phyloP scores from a whole-genome alignment of 495 filamentous ascomycete species.

The Xylaria palmicola region DNA sequence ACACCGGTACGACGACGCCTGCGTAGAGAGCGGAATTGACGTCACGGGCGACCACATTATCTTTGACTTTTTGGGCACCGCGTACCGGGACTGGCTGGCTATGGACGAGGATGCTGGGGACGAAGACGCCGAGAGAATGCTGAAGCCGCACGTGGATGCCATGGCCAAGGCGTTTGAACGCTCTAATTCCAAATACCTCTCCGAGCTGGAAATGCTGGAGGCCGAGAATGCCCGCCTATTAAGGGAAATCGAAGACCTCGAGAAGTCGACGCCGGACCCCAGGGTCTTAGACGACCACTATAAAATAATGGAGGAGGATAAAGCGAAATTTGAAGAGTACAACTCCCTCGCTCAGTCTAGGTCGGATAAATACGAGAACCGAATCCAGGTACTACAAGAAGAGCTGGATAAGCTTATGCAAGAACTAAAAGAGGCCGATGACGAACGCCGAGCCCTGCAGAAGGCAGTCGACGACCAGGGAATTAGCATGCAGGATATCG shows the following conservation, averaged over 20 bases:
- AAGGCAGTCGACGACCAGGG: constrained; percentile 85
- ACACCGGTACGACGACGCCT: constrained; percentile 84
- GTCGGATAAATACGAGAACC: constrained; percentile 76
- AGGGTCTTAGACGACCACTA: constrained; percentile 79
- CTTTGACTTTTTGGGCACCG: constrained; percentile 82
- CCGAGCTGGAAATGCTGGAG: constrained; percentile 80
- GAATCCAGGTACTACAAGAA: constrained; percentile 72
- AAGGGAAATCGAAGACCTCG: constrained; percentile 83
- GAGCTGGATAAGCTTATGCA: constrained; percentile 74
- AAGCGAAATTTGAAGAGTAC: constrained; percentile 88
- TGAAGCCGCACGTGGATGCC: constrained; percentile 78
- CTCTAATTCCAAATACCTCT: constrained; percentile 73
- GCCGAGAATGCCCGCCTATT: constrained; percentile 73
- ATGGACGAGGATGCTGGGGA: constrained; percentile 84
- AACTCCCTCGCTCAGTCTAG: constrained; percentile 76
- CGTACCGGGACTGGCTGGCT: constrained; percentile 90
- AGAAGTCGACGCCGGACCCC: constrained; percentile 79
- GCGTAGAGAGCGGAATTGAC: constrained; percentile 79
- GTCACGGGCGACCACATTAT: constrained; percentile 86
- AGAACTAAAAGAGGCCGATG: constrained; percentile 76
- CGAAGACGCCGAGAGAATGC: constrained; percentile 69
- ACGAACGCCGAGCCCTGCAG: constrained; percentile 76
- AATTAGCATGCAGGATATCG: constrained; percentile 94
- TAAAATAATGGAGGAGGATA: constrained; percentile 84
- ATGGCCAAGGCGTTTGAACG: constrained; percentile 90